Evolutionary conservation across 148 eudicot species (phyloP), one percentile per base, ranked within the genome.

Genomic region (Dysphania ambrosioides): DNA sequence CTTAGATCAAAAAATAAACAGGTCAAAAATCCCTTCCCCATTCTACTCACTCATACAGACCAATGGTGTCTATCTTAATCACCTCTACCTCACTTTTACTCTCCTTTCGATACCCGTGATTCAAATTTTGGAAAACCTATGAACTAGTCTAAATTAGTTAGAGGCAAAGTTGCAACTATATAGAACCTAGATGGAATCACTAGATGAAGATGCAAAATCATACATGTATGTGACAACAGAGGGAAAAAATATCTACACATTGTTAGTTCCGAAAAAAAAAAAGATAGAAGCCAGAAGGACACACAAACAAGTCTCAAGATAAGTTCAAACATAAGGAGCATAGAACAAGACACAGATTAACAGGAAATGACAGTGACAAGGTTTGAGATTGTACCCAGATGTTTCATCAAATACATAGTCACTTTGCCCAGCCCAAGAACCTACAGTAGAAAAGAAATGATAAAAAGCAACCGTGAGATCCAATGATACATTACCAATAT

Each of bases 351-450:
- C 58, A 63, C n/a, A 63, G 31, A 24, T 30, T 30, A 64, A 31
- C 0, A 75, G 15, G 31, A 79, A 74, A 73, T 34, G 8, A 9
- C 6, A 74, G 61, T 38, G 6, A 34, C 30, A 51, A 70, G 68
- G 69, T 69, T 30, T 57, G 75, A 69, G 62, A 42, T 69, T 34
- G 26, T 88, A 95, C 98, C 98, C 98, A 40, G 96, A 87, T 69
- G 92, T 71, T 64, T 92, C 97, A 78, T 92, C 98, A 51, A 74
- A 92, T 42, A 86, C 86, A 66, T 88, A 95, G 73, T 92, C 98
- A 77, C 81, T 87, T 72, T 85, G 84, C 82, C 81, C 86, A 79
- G 76, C 76, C 57, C 51, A 76, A 70, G 82, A 72, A 73, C 82
- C 87, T n/a, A n/a, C n/a, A n/a, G n/a, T 84, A 68, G 58, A 47